A percentile compares a stretch with the other conserved stretches of the same genome.
Conservation (phyloP, 495 filamentous ascomycete genomes). For the Neurospora sp. region DNA sequence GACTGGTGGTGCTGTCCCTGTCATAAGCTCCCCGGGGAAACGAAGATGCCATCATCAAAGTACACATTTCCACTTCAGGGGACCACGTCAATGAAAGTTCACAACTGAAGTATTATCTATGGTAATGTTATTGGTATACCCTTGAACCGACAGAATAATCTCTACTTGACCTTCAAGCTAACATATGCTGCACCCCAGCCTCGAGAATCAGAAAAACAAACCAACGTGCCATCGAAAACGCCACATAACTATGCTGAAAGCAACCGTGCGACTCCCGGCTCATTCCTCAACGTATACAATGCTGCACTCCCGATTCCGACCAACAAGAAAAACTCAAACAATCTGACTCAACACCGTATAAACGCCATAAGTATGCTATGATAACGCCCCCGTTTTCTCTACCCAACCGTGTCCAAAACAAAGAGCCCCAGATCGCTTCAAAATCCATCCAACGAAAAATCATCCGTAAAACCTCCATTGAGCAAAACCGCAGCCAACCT, state of each 20-base stretch:
- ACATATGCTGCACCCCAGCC: background rate
- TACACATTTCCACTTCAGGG: background rate
- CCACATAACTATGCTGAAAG: background rate
- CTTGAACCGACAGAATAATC: background rate
- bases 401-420: background rate
- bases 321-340: background rate
- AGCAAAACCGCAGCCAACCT: constrained; percentile 61
- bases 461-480: constrained; percentile 49
- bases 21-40: background rate
- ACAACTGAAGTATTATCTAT: background rate
- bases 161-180: background rate
- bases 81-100: background rate
- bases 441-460: constrained; percentile 29
- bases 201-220: background rate
- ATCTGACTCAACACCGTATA: background rate
- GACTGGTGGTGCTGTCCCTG: background rate
- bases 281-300: background rate
- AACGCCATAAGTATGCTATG: background rate
- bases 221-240: background rate
- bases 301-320: background rate
- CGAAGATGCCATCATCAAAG: background rate
- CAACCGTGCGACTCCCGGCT: background rate
- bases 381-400: background rate
- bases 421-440: background rate
- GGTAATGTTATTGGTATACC: background rate